These are phyloP conservation scores for Achaetomium macrosporum DNA, from an alignment of 2,329 filamentous ascomycete species.

Conservation along the genomic window DNA sequence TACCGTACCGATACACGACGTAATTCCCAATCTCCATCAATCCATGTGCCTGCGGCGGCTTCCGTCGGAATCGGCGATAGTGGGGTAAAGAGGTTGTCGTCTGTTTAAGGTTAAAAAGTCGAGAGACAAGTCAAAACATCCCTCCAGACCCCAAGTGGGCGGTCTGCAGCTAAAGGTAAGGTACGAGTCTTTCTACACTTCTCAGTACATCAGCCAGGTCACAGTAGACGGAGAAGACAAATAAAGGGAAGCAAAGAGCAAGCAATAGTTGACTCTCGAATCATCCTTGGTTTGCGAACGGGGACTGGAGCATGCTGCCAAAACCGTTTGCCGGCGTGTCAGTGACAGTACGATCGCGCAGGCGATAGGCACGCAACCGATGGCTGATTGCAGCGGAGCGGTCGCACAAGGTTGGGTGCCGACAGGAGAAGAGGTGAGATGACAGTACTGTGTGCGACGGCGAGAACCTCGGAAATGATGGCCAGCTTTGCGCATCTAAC, in stretches of 20 bases:
- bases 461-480: background rate
- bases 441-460: background rate
- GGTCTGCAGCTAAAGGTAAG: background rate
- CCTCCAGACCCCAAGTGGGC: background rate
- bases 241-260: no score
- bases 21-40: no score
- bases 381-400: conserved; percentile 1
- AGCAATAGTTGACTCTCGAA: no score
- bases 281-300: no score
- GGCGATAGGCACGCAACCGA: conserved; percentile 4
- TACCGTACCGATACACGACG: no score
- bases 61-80: no score
- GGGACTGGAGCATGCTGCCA: no score
- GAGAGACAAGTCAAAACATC: conserved; percentile 16
- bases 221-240: background rate
- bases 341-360: conserved; percentile 13
- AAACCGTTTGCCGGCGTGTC: conserved; percentile 2
- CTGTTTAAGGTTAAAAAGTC: conserved; percentile 26
- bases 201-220: background rate
- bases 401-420: conserved; percentile 15
- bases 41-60: no score
- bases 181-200: no score
- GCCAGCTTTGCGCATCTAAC: no score
- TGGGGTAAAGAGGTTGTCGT: conserved; percentile 15
- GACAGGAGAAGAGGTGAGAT: background rate